A percentile compares a stretch with the other conserved stretches of the same genome.
Evolutionary conservation across 2,329 filamentous ascomycete species (phyloP).

Genomic region (Periglandula ipomoeae): DNA sequence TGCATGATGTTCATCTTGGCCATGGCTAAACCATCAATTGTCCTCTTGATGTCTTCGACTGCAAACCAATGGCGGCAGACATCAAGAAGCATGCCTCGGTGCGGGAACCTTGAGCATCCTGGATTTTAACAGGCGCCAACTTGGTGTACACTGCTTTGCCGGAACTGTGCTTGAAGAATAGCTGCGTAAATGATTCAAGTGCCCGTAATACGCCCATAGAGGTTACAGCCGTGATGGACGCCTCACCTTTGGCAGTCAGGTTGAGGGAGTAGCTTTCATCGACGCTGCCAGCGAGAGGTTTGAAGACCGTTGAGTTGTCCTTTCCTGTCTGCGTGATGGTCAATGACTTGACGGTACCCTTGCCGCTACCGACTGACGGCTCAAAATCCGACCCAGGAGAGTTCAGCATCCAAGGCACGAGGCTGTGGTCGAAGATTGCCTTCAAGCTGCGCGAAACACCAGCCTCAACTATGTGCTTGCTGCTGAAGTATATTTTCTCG

Average conservation of each 20-base stretch:
- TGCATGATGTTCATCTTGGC: constrained; percentile 80
- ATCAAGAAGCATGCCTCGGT: constrained; percentile 75
- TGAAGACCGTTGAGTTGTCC: constrained; percentile 47
- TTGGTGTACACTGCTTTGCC: constrained; percentile 56
- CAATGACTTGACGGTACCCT: constrained; percentile 49
- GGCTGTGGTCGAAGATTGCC: constrained; percentile 57
- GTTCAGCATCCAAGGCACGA: constrained; percentile 73
- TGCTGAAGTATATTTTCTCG: constrained; percentile 34
- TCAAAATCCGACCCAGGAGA: constrained; percentile 56
- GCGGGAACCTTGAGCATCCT: constrained; percentile 62
- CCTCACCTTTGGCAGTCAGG: constrained; percentile 48
- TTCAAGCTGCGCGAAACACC: constrained; percentile 51
- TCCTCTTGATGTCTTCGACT: constrained; percentile 58
- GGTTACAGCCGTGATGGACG: constrained; percentile 54
- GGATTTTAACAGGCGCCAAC: constrained; percentile 59
- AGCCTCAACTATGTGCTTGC: constrained; percentile 44
- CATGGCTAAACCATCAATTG: constrained; percentile 67
- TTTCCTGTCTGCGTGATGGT: constrained; percentile 48
- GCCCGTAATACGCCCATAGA: constrained; percentile 62
- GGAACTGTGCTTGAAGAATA: constrained; percentile 64
- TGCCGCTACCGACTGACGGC: constrained; percentile 36
- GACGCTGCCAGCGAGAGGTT: constrained; percentile 51
- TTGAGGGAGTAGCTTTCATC: constrained; percentile 70
- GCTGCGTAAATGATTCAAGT: constrained; percentile 69
- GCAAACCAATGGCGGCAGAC: constrained; percentile 65